Evolutionary conservation across 1,139 yeast species (phyloP), one percentile per base, ranked within the genome.

Genomic region (Suhomyces wounanorum): DNA sequence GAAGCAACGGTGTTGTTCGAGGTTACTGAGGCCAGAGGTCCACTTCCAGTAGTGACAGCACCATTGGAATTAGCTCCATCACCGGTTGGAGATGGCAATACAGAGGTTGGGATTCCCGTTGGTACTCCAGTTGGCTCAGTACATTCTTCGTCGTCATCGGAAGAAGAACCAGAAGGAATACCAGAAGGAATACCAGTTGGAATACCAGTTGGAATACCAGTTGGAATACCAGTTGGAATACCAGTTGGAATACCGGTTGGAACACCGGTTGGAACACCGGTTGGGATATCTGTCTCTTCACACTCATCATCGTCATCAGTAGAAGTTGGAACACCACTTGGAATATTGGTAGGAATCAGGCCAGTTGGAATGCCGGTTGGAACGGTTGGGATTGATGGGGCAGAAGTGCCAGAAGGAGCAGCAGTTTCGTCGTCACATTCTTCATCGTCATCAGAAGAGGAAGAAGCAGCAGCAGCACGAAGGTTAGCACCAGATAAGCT

Each of bases 71-170:
- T 25, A 30, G 33, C 16, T 17, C 26, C 21, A 16, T 30, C 14
- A 2, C 35, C 23, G 16, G 35, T 40, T 10, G 31, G 33, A 13
- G 8, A 11, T 3, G 42, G 17, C 17, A 26, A 26, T 1, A 25
- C 17, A n/a, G 33, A 10, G 36, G 35, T 28, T 3, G 43, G 43
- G 6, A 4, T n/a, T 16, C 35, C 33, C 5, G 35, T 35, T 10
- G 48, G 25, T 8, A 39, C 40, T 30, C 14, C 33, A 30, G 14
- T 30, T 30, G 33, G 33, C n/a, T 49, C 54, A 23, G 46, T 37
- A 28, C 54, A 54, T 18, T 51, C 56, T 5, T 52, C 58, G 21
- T 56, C 59, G 14, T 54, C 57, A 28, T 52, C 55, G 35, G 49
- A 18, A 14, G 47, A 16, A 3, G 52, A 40, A 30, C 36, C 25